Percentiles rank a stretch among this genome's conserved stretches.
These are phyloP conservation scores for Penicillium canariense DNA, from an alignment of 495 filamentous ascomycete species.

Conservation along the genomic window DNA sequence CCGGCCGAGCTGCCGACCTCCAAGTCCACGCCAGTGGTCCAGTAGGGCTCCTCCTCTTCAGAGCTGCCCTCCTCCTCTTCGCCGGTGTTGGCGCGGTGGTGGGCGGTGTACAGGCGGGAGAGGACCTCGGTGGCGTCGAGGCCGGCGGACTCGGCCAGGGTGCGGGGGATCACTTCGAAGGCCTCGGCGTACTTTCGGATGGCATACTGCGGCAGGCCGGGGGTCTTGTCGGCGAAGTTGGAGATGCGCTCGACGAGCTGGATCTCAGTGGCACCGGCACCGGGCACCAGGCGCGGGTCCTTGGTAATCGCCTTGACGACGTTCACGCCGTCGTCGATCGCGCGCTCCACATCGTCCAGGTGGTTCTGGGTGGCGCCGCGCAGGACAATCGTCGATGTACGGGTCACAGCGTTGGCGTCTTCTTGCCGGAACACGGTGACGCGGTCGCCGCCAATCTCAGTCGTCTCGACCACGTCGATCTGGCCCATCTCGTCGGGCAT, in stretches of 20 bases:
- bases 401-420: slow-evolving; percentile 81
- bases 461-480: slow-evolving; percentile 93
- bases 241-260: slow-evolving; percentile 91
- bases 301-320: slow-evolving; percentile 98
- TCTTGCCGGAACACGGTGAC: slow-evolving; percentile 99
- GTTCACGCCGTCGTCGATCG: slow-evolving; percentile 97
- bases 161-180: slow-evolving; percentile 94
- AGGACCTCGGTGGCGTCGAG: slow-evolving; percentile 95
- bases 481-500: slow-evolving; percentile 99
- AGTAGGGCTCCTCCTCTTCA: slow-evolving; percentile 65
- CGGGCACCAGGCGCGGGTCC: slow-evolving; percentile 86
- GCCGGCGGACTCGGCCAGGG: slow-evolving; percentile 89
- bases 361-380: slow-evolving; percentile 97
- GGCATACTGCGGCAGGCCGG: slow-evolving; percentile 87
- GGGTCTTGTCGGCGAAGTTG: slow-evolving; percentile 83
- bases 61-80: slow-evolving; percentile 39
- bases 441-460: slow-evolving; percentile 97
- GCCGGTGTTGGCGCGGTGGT: slow-evolving; percentile 55
- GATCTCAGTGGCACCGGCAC: slow-evolving; percentile 93
- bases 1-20: slow-evolving; percentile 80
- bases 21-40: slow-evolving; percentile 90
- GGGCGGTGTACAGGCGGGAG: slow-evolving; percentile 85
- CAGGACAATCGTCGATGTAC: slow-evolving; percentile 92
- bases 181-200: slow-evolving; percentile 98
- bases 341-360: slow-evolving; percentile 94